Evolutionary conservation across 352 stramenopile genomes (phyloP), one percentile per base, ranked within the genome.

Genomic region (Pythium oligandrum): DNA sequence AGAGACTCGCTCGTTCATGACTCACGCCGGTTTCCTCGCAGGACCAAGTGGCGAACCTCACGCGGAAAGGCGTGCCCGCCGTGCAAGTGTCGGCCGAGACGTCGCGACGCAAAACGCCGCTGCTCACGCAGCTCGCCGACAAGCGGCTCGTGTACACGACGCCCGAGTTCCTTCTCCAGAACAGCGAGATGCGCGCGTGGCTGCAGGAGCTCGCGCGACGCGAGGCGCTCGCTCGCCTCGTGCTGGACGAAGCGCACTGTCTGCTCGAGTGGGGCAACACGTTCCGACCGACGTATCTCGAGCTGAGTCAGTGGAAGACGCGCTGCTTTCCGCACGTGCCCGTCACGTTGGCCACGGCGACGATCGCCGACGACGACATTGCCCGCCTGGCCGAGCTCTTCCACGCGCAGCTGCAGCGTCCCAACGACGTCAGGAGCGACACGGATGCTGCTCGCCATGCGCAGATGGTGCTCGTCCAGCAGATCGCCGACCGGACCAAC

Each of bases 221-320:
- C 10, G 12, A 48, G 1, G 61, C 51, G 17, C 51, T 93, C 26
- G 70, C 43, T 10, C 75, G 80, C 9, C 57, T 93, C 44, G 83
- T 93, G 33, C 43, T 91, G 47, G 83, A 93, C 49, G 83, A 93
- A 60, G 80, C 80, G 4, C 83, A 93, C 46, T 91, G 83, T 51
- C 64, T 93, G 0, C 51, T 90, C 32, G 80, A 93, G 60, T 93
- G 83, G 83, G 80, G 80, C 3, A 87, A 80, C 57, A 69, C 75
- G 10, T 93, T 93, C 51, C 75, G 80, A 3, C 81, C 83, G 5
- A 68, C 66, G 48, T 93, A 91, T 53, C 45, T 93, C 39, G 62
- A 86, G 54, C 51, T 93, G 3, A 69, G 75, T 34, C 75, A 69
- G 6, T 90, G 74, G 70, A 78, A 77, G 51, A 59, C 60, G 3